Evolutionary conservation across 805 yeast genomes (phyloP), one percentile per base, ranked within the genome.

Genomic region (Kodamaea sagamina): DNA sequence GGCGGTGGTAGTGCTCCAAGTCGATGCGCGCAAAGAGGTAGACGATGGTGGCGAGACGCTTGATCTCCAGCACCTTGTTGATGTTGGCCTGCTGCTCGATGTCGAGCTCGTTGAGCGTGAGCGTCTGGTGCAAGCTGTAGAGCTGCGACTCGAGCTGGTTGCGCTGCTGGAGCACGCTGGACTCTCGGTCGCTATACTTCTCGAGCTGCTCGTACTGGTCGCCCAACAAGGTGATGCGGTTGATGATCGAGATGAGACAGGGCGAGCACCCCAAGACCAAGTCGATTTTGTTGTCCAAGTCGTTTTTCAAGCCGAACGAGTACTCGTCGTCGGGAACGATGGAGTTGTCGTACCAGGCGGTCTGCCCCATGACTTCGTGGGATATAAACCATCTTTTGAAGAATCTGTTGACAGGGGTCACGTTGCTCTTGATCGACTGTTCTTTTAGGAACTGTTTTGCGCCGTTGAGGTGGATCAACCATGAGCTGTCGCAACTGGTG

Each of bases 301-400:
- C 66, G 46, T 62, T 56, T 42, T 65, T 66, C 39, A 65, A 47
- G 19, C 44, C 54, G 42, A 63, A 63, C 18, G 61, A 52, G 37
- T 53, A 58, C 17, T 61, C 59, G 39, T 61, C 63, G 25, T 62
- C 66, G 26, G 53, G 55, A n/a, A 55, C 54, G 6, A 52, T 54
- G 7, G 50, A 12, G 34, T 47, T 11, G 46, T 34, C 8, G 42
- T 17, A 53, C 72, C 71, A 67, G 2, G 69, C 71, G 0, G 75
- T 70, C 37, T 67, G 71, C 3, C 73, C 71, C 72, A 71, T 65
- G 1, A 71, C 67, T 44, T 71, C 76, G 48, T 71, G 75, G 10
- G 67, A 55, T 4, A 67, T 58, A 46, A 71, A 65, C 46, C 69
- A 70, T 12, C 71, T 45, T 5, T 65, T 55, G 43, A 68, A 67